phyloP scores from a whole-genome alignment of 2,329 filamentous ascomycete genomes.

The Xylaria sp. region DNA sequence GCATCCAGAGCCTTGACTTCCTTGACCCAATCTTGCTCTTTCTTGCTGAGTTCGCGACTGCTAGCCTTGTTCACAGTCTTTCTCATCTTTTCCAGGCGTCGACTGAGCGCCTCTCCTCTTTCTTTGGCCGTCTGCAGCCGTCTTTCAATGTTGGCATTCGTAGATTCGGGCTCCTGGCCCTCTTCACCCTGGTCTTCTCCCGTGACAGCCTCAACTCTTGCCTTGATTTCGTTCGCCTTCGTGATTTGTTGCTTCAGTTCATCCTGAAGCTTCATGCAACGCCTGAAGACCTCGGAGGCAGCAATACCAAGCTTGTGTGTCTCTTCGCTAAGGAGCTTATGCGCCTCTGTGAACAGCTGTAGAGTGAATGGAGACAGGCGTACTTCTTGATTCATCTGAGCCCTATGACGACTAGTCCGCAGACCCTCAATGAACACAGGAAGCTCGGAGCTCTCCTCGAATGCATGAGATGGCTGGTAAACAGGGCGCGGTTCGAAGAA shows the following conservation, averaged over 20 bases:
- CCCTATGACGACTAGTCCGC: conserved; percentile 55
- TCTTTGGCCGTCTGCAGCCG: conserved; percentile 45
- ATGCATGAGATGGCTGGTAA: conserved; percentile 57
- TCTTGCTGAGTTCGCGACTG: conserved; percentile 53
- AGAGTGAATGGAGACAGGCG: conserved; percentile 66
- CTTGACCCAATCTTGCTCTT: conserved; percentile 50
- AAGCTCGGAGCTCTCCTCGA: conserved; percentile 53
- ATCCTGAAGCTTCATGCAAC: conserved; percentile 61
- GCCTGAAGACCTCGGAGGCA: conserved; percentile 66
- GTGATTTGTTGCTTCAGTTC: conserved; percentile 64
- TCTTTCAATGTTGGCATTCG: conserved; percentile 53
- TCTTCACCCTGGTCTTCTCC: conserved; percentile 51
- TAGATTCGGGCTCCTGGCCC: conserved; percentile 46
- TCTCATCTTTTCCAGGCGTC: conserved; percentile 47
- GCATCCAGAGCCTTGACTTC: conserved; percentile 38
- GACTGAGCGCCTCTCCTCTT: conserved; percentile 41
- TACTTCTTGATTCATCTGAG: conserved; percentile 60
- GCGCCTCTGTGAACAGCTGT: conserved; percentile 65
- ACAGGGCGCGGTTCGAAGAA: conserved; percentile 60
- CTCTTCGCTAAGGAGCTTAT: conserved; percentile 65
- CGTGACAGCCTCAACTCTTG: conserved; percentile 61
- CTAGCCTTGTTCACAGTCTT: conserved; percentile 41
- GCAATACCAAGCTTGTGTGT: conserved; percentile 63
- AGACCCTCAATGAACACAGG: conserved; percentile 51
- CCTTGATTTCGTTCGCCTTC: conserved; percentile 60